These are phyloP conservation scores for Bipolaris oryzae DNA, from an alignment of 2,329 filamentous ascomycete species.

Conservation along the genomic window DNA sequence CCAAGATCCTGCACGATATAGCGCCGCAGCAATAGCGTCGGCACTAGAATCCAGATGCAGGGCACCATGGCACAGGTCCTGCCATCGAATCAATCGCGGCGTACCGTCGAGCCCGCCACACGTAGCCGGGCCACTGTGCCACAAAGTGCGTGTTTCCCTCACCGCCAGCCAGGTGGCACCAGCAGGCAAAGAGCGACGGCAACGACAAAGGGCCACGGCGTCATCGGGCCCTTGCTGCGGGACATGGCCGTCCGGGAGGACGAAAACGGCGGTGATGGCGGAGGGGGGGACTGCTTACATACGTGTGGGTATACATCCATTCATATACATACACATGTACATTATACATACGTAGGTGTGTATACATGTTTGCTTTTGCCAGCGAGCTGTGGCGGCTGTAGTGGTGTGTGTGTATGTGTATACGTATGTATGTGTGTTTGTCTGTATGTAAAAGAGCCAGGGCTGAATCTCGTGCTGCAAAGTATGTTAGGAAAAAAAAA, in stretches of 20 bases:
- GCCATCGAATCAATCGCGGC: conserved; percentile 16
- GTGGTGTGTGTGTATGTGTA: not conserved
- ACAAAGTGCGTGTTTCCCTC: conserved; percentile 12
- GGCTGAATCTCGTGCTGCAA: too few relatives aligned
- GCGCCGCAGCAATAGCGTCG: conserved; percentile 36
- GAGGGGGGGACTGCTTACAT: not conserved
- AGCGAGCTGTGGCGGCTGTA: not conserved
- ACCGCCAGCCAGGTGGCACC: conserved; percentile 23
- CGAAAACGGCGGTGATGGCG: not conserved
- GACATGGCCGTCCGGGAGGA: not conserved
- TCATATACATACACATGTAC: not conserved
- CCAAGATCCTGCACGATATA: conserved; percentile 40
- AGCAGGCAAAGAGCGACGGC: conserved; percentile 14
- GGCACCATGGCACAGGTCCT: conserved; percentile 20
- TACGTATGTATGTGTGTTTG: not conserved
- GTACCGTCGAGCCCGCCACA: conserved; percentile 16
- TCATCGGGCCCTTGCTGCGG: conserved; percentile 22
- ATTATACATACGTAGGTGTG: not conserved
- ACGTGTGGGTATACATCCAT: not conserved
- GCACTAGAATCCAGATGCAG: conserved; percentile 36
- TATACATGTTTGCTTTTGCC: too few relatives aligned
- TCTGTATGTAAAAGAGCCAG: too few relatives aligned
- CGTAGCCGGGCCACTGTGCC: not conserved
- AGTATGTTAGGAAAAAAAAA: too few relatives aligned
- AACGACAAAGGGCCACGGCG: conserved; percentile 4